Base-by-base conservation (phyloP, 2,329 filamentous ascomycete species). In the Macroventuria anomochaeta region DNA sequence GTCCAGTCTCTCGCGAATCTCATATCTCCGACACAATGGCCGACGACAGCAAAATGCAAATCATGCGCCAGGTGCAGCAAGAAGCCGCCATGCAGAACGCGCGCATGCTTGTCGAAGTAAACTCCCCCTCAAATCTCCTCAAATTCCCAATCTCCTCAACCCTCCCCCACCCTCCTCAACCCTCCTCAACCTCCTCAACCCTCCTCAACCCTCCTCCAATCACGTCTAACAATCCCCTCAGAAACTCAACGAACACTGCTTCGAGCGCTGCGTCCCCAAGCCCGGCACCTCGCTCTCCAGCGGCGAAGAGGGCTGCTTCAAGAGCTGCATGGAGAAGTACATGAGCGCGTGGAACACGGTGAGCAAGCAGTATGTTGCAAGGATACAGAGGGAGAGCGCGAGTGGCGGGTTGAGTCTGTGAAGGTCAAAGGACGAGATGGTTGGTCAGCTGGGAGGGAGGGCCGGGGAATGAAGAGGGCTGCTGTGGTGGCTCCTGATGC, bases 211-310 rank as follows among this genome's bases (percentile, higher is more conserved):
- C 26, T 13, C 25, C 11, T 1, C 31, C 20, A 13, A 7, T n/a
- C 10, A 3, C 7, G 8, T 15, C 44, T 47, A 23, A 41, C 15
- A 11, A 12, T n/a, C 5, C 2, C 7, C 1, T 5, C 53, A 82
- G 80, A 83, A 82, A 77, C 72, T 83, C 59, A 83, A 83, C 72
- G 79, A 82, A 63, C 79, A 83, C 73, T 83, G 81, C 73, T 83
- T 82, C 75, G 79, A 82, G 60, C 79, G 79, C 67, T 83, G 81
- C 75, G 72, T 83, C 25, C 79, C 80, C 39, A 81, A 80, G 62
- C 81, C 81, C 57, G 76, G 78, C 53, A 70, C 77, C 38, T 81
- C 79, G 10, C 72, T 83, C 43, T 81, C 79, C 23, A 78, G 76
- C 39, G 74, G 75, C 69, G 81, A 83, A 64, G 68, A 77, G 58